Conservation (phyloP, 306 rosid species). For the Cicer pinnatifidum region DNA sequence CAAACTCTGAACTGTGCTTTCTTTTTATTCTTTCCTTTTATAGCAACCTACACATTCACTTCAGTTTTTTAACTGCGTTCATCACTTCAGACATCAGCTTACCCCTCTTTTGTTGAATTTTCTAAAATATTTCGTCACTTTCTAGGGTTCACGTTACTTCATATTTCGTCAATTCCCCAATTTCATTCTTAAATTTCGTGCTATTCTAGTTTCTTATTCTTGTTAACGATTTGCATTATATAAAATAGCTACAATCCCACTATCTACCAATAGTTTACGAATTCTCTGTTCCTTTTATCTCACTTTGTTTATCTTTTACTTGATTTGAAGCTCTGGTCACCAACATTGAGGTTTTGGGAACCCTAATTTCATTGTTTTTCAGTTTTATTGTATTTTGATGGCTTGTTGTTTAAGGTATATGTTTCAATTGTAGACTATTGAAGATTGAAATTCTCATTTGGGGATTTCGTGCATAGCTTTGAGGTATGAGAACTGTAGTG, state of each 20-base stretch:
- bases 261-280: too few relatives aligned
- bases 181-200: background rate
- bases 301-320: background rate
- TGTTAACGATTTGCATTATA: background rate
- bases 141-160: conserved; percentile 22
- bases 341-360: conserved; percentile 30
- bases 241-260: background rate
- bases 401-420: background rate
- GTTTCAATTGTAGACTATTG: conserved; percentile 7
- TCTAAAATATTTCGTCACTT: conserved; percentile 31
- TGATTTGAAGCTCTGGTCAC: background rate
- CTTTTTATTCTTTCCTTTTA: conserved; percentile 1
- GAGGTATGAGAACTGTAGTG: background rate
- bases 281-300: too few relatives aligned
- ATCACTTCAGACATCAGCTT: conserved; percentile 20
- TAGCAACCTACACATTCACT: background rate
- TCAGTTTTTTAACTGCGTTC: background rate
- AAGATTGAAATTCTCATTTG: conserved; percentile 23
- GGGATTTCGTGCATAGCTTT: conserved; percentile 23
- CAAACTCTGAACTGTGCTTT: background rate
- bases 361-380: conserved; percentile 25
- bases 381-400: background rate
- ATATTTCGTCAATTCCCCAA: background rate
- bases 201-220: background rate
- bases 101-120: conserved; percentile 25